phyloP scores from a whole-genome alignment of 1,284 basidiomycete genomes.

The Rhodofomes roseus region DNA sequence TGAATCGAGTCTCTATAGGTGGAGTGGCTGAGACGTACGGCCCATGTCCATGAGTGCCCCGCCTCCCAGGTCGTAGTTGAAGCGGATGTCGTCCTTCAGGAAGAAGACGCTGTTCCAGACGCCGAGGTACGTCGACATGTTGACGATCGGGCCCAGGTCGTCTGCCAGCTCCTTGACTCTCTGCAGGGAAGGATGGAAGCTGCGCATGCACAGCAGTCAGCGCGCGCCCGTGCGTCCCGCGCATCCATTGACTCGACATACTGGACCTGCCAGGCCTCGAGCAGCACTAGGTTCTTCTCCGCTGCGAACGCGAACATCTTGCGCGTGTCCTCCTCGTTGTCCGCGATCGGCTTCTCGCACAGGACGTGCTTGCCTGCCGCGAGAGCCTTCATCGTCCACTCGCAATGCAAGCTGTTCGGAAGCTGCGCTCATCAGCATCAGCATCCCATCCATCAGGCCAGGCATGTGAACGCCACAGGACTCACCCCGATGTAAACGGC shows the following conservation, averaged over 20 bases:
- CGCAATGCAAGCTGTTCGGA: conserved; percentile 69
- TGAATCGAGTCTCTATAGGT: too few relatives aligned
- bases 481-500: conserved; percentile 62
- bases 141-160: conserved; percentile 33
- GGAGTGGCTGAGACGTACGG: conserved; percentile 35
- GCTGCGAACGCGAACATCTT: conserved; percentile 31
- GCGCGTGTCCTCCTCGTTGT: conserved; percentile 57
- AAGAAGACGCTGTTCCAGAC: conserved; percentile 33
- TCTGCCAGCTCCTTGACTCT: conserved; percentile 35
- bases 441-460: too few relatives aligned
- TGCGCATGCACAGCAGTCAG: conserved; percentile 8
- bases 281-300: conserved; percentile 29
- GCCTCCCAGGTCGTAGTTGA: conserved; percentile 56
- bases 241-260: not conserved
- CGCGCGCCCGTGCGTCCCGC: not conserved
- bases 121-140: conserved; percentile 23
- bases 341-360: conserved; percentile 63
- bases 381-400: conserved; percentile 76
- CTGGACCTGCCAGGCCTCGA: conserved; percentile 35
- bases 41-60: conserved; percentile 69
- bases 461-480: not conserved
- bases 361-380: conserved; percentile 70
- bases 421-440: conserved; percentile 34
- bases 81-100: conserved; percentile 49
- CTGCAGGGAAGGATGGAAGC: conserved; percentile 42